These are phyloP conservation scores for Paraleonurus japonicus DNA, from an alignment of 257 asterid genomes.

Conservation along the genomic window DNA sequence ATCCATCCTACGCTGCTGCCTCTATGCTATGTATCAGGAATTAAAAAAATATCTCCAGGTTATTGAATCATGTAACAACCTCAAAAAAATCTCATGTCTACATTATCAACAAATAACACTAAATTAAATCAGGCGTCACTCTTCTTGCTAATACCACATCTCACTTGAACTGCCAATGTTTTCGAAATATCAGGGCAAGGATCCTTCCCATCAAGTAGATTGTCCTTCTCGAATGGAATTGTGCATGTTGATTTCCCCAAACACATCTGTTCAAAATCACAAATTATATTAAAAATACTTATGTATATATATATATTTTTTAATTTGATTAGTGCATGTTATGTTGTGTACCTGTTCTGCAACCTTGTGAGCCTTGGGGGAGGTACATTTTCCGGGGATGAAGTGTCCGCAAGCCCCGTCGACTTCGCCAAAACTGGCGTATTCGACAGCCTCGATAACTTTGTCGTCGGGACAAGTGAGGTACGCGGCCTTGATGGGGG, in stretches of 20 bases:
- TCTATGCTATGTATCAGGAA: background rate
- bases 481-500: conserved; percentile 48
- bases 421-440: conserved; percentile 60
- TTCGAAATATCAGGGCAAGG: conserved; percentile 54
- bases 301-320: background rate
- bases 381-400: conserved; percentile 46
- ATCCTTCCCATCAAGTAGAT: conserved; percentile 42
- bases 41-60: background rate
- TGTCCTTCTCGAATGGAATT: conserved; percentile 52
- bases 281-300: background rate
- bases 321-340: too few relatives aligned
- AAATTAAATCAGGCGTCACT: conserved; percentile 21
- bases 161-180: conserved; percentile 64
- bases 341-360: conserved; percentile 41
- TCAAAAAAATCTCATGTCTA: background rate
- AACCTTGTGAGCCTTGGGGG: conserved; percentile 32
- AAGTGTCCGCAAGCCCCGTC: conserved; percentile 77
- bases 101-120: background rate
- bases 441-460: conserved; percentile 49
- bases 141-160: conserved; percentile 36
- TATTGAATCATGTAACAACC: background rate
- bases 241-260: conserved; percentile 63
- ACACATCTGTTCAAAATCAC: conserved; percentile 42
- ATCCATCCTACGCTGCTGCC: background rate
- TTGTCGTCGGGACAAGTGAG: conserved; percentile 57